A percentile compares a stretch with the other conserved stretches of the same genome.
These are phyloP conservation scores for Imleria badia DNA, from an alignment of 768 basidiomycete genomes.

Conservation along the genomic window DNA sequence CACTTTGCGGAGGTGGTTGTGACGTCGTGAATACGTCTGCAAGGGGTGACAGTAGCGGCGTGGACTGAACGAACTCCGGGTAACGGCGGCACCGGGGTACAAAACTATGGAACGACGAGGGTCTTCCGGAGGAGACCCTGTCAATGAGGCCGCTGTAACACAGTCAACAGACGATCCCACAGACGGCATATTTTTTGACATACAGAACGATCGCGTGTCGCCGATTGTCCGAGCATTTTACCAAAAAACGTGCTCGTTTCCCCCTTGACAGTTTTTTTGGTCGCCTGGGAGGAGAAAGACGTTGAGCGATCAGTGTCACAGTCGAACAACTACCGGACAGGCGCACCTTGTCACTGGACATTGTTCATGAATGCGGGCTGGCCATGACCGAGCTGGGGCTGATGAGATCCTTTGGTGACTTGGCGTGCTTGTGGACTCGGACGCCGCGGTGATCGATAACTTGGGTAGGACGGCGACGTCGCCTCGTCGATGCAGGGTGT, in stretches of 20 bases:
- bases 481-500: constrained; percentile 35
- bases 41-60: constrained; percentile 43
- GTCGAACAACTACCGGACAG: background rate
- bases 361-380: constrained; percentile 44
- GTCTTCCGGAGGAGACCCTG: constrained; percentile 26
- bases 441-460: constrained; percentile 35
- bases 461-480: constrained; percentile 31
- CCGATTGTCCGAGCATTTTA: constrained; percentile 70
- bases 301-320: background rate
- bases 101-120: constrained; percentile 38
- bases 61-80: constrained; percentile 43
- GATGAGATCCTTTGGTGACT: constrained; percentile 27
- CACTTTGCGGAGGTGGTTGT: constrained; percentile 34
- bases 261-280: constrained; percentile 65
- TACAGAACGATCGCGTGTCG: constrained; percentile 70
- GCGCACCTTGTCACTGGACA: constrained; percentile 48
- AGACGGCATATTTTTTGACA: constrained; percentile 22
- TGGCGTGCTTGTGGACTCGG: constrained; percentile 24
- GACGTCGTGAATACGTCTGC: constrained; percentile 50
- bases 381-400: constrained; percentile 46
- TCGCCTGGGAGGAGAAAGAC: constrained; percentile 13
- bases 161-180: constrained; percentile 15
- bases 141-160: constrained; percentile 45
- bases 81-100: constrained; percentile 45
- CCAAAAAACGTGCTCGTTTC: constrained; percentile 83